A percentile compares a stretch with the other conserved stretches of the same genome.
These are phyloP conservation scores for Trichosporon faecale DNA, from an alignment of 1,284 basidiomycete species.

Conservation along the genomic window DNA sequence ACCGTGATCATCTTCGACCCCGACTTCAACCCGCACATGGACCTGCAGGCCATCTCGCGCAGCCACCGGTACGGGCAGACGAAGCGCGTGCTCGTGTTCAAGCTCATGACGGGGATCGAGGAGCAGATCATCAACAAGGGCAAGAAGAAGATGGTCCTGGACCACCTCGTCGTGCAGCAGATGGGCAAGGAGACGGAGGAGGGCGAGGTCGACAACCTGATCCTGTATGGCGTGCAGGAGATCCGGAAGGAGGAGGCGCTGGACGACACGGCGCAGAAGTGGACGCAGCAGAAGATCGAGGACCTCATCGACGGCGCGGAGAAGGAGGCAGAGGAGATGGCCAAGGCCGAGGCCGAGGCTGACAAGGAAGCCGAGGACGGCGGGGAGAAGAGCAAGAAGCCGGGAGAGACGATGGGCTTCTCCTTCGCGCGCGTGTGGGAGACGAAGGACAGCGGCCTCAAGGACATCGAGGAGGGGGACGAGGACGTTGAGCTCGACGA, in stretches of 20 bases:
- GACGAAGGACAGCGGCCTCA: conserved; percentile 65
- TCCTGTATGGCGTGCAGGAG: conserved; percentile 76
- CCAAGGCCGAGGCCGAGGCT: conserved; percentile 43
- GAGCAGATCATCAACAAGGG: conserved; percentile 81
- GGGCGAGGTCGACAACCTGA: conserved; percentile 71
- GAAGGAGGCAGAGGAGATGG: conserved; percentile 61
- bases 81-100: conserved; percentile 72
- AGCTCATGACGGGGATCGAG: conserved; percentile 82
- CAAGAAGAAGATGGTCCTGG: conserved; percentile 84
- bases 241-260: conserved; percentile 62
- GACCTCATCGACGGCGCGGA: conserved; percentile 79
- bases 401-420: conserved; percentile 57
- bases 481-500: conserved; percentile 52
- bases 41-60: conserved; percentile 76
- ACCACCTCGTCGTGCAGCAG: conserved; percentile 86
- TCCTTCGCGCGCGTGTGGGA: conserved; percentile 86
- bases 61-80: conserved; percentile 61
- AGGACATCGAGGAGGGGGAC: conserved; percentile 61
- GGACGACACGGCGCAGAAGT: conserved; percentile 49
- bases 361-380: conserved; percentile 19
- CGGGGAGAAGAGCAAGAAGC: conserved; percentile 15
- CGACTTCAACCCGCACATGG: conserved; percentile 87
- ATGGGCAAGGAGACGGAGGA: conserved; percentile 76
- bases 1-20: conserved; percentile 85
- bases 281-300: conserved; percentile 73